Evolutionary conservation across 345 rosid species (phyloP), one percentile per base, ranked within the genome.

Genomic region (Gossypium stocksii): DNA sequence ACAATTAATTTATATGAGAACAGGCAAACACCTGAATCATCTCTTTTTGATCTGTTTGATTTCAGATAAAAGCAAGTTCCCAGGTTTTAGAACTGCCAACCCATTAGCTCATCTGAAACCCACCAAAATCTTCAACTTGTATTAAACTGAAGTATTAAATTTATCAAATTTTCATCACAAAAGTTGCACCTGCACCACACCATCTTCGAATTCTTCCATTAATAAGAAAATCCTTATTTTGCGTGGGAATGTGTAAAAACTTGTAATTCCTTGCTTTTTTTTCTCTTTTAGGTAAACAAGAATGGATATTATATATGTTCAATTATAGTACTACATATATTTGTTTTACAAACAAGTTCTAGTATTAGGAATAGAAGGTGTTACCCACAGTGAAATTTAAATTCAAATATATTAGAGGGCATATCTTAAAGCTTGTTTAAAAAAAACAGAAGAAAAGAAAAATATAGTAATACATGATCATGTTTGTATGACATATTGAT

Each of bases 51-150:
- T 20, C 12, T 57, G 62, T 38, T 49, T 12, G 59, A 8, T 45
- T 34, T 46, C 34, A 22, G 62, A 23, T 62, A 53, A 34, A 56
- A 56, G 23, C 59, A 53, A 77, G 75, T 79, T 76, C 52, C 80
- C 59, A 83, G 66, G 59, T 19, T 65, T 9, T 11, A 20, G 57
- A 51, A 22, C 43, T 58, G 74, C 58, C 78, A 56, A 45, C 56
- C 20, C 49, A 49, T 65, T 19, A 49, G 27, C 46, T 64, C 59
- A 76, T 58, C 73, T 73, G 60, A 52, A 74, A 46, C 54, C 80
- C 78, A 76, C 64, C 70, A 22, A 12, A 23, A 45, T 66, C 60
- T 29, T 49, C 16, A 16, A 12, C 11, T 77, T 77, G 16, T 44
- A 64, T 53, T 44, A 54, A 46, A 78, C 69, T 56, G 59, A 57